These are phyloP conservation scores for Blastocystis sp. DNA, from an alignment of 352 stramenopile genomes.

Conservation along the genomic window DNA sequence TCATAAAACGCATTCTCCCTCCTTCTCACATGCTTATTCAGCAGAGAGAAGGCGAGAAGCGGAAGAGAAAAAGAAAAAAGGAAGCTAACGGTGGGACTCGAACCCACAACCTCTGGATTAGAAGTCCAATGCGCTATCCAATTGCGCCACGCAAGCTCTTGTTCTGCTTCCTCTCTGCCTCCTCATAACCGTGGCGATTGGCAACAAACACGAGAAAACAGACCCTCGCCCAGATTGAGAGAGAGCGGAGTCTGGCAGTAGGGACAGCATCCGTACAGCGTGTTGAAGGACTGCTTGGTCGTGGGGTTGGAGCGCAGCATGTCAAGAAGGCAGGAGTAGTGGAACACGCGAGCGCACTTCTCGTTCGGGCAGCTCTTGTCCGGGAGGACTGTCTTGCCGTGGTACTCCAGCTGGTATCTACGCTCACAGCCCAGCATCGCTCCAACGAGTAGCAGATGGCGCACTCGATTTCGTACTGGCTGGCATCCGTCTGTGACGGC, in stretches of 20 bases:
- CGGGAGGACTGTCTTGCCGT: slow-evolving; percentile 30
- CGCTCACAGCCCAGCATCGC: not conserved
- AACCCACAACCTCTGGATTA: not conserved
- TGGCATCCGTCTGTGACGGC: slow-evolving; percentile 21
- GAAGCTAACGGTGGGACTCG: not conserved
- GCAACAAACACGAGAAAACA: slow-evolving; percentile 8
- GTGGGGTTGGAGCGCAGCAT: slow-evolving; percentile 65
- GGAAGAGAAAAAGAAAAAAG: not conserved
- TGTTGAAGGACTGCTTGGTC: slow-evolving; percentile 64
- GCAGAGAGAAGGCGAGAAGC: not conserved
- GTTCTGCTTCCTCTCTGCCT: not conserved
- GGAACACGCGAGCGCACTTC: slow-evolving; percentile 52
- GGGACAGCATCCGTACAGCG: slow-evolving; percentile 51
- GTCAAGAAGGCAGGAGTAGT: slow-evolving; percentile 54
- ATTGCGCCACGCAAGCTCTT: not conserved
- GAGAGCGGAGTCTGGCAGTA: slow-evolving; percentile 49
- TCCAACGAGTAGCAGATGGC: slow-evolving; percentile 59
- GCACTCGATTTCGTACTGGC: slow-evolving; percentile 60
- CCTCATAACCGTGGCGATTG: not conserved
- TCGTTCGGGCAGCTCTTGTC: slow-evolving; percentile 51
- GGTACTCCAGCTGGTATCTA: slow-evolving; percentile 54
- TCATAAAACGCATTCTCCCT: too few species aligned
- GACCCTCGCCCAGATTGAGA: not conserved
- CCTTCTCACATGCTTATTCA: too few species aligned
- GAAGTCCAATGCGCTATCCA: not conserved